Evolutionary conservation across 495 filamentous ascomycete genomes (phyloP).

Genomic region (Sordaria brevicollis): DNA sequence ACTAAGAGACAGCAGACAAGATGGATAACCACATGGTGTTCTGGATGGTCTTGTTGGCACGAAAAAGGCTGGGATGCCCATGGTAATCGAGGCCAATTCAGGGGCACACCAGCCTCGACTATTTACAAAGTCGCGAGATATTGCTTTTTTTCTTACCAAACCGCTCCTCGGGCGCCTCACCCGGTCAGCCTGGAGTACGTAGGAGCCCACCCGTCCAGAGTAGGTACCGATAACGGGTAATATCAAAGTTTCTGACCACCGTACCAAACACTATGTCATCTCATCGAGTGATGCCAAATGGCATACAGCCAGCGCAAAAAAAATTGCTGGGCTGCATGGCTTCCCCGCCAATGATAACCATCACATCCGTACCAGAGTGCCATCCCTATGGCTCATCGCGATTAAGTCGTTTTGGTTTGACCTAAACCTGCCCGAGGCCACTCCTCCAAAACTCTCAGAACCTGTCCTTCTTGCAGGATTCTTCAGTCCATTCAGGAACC

Average conservation of each 20-base stretch:
- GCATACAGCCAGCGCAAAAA: constrained; percentile 8
- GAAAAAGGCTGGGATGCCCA: neutral
- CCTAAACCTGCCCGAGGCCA: constrained; percentile 25
- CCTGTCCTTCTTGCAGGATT: neutral
- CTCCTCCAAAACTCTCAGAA: constrained; percentile 1
- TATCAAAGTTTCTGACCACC: neutral
- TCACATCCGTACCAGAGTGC: too few relatives aligned
- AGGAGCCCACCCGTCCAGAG: too few relatives aligned
- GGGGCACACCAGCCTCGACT: neutral
- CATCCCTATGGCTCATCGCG: neutral
- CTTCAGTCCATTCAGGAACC: neutral
- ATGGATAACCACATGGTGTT: neutral
- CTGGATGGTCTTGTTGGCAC: neutral
- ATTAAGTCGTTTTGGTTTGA: constrained; percentile 14
- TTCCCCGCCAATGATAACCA: too few relatives aligned
- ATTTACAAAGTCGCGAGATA: neutral
- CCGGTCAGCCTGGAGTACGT: neutral
- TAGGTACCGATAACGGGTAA: constrained; percentile 8
- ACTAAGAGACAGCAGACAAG: neutral
- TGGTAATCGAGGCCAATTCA: neutral
- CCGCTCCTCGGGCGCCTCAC: neutral
- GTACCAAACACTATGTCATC: neutral
- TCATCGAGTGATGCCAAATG: constrained; percentile 26
- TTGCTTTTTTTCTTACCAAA: neutral
- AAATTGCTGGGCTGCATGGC: constrained; percentile 15